Evolutionary conservation across 768 basidiomycete species (phyloP), one percentile per base, ranked within the genome.

Genomic region (Hericium erinaceus): DNA sequence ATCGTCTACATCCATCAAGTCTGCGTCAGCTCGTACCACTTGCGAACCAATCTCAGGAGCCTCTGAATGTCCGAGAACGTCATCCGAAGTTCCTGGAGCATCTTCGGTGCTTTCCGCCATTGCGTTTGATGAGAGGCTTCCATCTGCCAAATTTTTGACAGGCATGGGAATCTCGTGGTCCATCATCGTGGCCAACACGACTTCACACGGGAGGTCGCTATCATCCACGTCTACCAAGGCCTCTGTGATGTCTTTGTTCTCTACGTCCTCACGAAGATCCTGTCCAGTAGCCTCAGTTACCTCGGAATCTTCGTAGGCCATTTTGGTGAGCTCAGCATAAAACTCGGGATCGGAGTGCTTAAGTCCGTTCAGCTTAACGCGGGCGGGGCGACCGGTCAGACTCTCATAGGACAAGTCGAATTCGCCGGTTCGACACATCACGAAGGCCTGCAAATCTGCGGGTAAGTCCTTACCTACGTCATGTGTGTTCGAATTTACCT

Each of bases 401-500:
- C 16, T 16, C 22, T 13, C 48, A 22, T 49, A 49, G n/a, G 48
- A 49, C 48, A 49, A 22, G 48, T 49, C 20, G 11, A 22, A 15
- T 11, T 15, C 16, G 48, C 48, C 48, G 20, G 20, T 22, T 11
- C 48, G 48, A 22, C 48, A 49, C 13, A 49, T 15, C 20, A 16
- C n/a, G 22, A 49, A 49, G 3, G 48, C 48, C 48, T 49, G 48
- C n/a, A n/a, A n/a, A n/a, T n/a, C n/a, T n/a, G n/a, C n/a, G n/a
- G n/a, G n/a, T n/a, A n/a, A n/a, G n/a, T n/a, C n/a, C n/a, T n/a
- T n/a, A n/a, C n/a, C n/a, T n/a, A n/a, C n/a, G n/a, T n/a, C 15
- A 49, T 16, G 15, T n/a, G 22, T 11, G 15, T 4, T 3, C 16
- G 15, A n/a, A 11, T 20, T n/a, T 39, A 72, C 73, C 64, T 69